phyloP scores from a whole-genome alignment of 768 basidiomycete species.

The Lactarius sanguifluus region DNA sequence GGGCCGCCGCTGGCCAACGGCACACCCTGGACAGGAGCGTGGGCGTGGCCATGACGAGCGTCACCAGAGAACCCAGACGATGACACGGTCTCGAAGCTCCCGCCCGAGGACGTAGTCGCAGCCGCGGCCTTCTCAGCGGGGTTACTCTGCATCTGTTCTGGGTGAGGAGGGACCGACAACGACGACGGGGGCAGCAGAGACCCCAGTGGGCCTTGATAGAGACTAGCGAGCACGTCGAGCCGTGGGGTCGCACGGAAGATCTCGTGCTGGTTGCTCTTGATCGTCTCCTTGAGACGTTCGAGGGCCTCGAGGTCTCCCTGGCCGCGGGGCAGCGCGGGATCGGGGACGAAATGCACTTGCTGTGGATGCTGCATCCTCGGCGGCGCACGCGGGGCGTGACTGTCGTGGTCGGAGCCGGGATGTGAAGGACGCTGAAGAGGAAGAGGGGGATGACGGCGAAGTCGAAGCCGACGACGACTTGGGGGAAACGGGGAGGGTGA shows the following conservation, averaged over 20 bases:
- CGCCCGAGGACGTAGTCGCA: neutral
- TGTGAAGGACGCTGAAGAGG: neutral
- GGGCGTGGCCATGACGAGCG: neutral
- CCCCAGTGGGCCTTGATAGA: slow-evolving; percentile 59
- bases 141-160: slow-evolving; percentile 36
- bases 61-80: slow-evolving; percentile 20
- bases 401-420: neutral
- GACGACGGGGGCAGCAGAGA: slow-evolving; percentile 10
- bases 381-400: neutral
- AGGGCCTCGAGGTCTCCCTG: slow-evolving; percentile 71
- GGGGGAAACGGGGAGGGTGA: slow-evolving; percentile 27
- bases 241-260: slow-evolving; percentile 65
- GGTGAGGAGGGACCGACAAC: slow-evolving; percentile 38
- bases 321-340: slow-evolving; percentile 45
- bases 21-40: neutral
- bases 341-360: slow-evolving; percentile 21
- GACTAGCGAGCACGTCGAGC: slow-evolving; percentile 59
- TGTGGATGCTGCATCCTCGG: slow-evolving; percentile 21
- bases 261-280: slow-evolving; percentile 72
- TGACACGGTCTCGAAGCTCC: slow-evolving; percentile 10
- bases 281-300: slow-evolving; percentile 70
- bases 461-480: slow-evolving; percentile 6
- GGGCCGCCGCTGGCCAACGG: neutral
- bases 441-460: neutral
- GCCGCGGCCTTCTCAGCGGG: slow-evolving; percentile 25